Evolutionary conservation across 306 rosid species (phyloP).

Genomic region (Calophaca sinica): DNA sequence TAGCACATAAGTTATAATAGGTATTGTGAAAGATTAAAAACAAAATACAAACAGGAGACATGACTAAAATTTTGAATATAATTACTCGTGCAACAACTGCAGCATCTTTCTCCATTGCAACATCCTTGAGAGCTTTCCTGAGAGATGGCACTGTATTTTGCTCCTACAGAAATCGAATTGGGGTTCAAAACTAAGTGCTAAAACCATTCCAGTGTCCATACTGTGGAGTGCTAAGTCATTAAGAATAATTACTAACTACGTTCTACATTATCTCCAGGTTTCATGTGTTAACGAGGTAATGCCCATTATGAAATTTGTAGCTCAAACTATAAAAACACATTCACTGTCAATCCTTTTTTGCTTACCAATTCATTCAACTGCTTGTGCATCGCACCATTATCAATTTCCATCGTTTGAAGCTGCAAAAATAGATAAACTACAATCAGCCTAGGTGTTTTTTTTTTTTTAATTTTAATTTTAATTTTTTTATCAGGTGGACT

Average conservation of each 20-base stretch:
- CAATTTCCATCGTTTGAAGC: slow-evolving; percentile 75
- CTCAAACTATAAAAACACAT: slow-evolving; percentile 31
- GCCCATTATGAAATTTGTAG: slow-evolving; percentile 25
- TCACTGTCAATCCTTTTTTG: slow-evolving; percentile 1
- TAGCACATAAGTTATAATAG: slow-evolving; percentile 28
- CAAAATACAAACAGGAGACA: not conserved
- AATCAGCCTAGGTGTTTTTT: slow-evolving; percentile 39
- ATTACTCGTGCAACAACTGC: slow-evolving; percentile 90
- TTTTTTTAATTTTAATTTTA: no score
- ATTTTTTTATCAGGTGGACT: not conserved
- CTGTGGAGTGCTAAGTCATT: not conserved
- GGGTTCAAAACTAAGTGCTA: not conserved
- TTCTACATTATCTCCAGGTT: not conserved
- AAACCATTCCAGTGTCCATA: slow-evolving; percentile 36
- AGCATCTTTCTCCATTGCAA: slow-evolving; percentile 98
- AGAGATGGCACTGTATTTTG: slow-evolving; percentile 79
- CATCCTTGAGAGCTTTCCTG: slow-evolving; percentile 89
- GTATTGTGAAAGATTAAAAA: slow-evolving; percentile 35
- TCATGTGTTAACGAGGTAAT: slow-evolving; percentile 16
- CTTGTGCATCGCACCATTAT: slow-evolving; percentile 64
- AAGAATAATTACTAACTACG: not conserved
- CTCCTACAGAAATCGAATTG: slow-evolving; percentile 60
- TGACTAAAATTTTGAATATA: slow-evolving; percentile 11
- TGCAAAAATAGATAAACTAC: slow-evolving; percentile 48
- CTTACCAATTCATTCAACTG: slow-evolving; percentile 77